phyloP scores from a whole-genome alignment of 2,329 filamentous ascomycete species.

The Sporothrix phasma region DNA sequence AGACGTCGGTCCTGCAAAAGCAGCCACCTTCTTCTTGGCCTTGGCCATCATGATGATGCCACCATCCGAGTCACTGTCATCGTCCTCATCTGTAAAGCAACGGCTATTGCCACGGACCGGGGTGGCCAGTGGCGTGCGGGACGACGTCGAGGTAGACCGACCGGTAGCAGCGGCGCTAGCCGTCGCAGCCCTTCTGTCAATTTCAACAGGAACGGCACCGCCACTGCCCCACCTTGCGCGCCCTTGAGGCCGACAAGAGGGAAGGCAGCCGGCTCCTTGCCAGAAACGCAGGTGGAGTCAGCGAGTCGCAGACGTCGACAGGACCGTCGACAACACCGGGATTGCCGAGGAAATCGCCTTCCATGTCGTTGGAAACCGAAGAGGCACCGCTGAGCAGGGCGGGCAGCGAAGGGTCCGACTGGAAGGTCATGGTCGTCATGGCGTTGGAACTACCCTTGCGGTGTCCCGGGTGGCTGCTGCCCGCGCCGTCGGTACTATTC shows the following conservation, averaged over 20 bases:
- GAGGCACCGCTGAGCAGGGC: constrained; percentile 54
- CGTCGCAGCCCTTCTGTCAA: constrained; percentile 13
- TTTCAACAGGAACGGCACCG: constrained; percentile 23
- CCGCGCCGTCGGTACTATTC: not conserved
- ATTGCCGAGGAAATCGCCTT: constrained; percentile 47
- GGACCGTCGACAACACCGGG: constrained; percentile 35
- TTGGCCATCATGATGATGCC: constrained; percentile 45
- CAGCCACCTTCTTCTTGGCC: constrained; percentile 31
- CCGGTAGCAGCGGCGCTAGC: not conserved
- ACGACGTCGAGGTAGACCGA: not conserved
- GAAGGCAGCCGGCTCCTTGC: constrained; percentile 39
- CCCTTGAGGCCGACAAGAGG: constrained; percentile 33
- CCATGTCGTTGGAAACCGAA: constrained; percentile 53
- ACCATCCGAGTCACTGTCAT: constrained; percentile 46
- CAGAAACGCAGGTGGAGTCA: constrained; percentile 42
- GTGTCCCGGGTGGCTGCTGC: not conserved
- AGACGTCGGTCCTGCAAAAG: constrained; percentile 17
- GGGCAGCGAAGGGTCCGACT: constrained; percentile 54
- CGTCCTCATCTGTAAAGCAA: constrained; percentile 28
- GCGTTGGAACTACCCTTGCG: constrained; percentile 35
- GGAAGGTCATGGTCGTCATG: constrained; percentile 42
- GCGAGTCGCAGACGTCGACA: constrained; percentile 42
- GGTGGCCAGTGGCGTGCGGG: not conserved
- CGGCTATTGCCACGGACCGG: constrained; percentile 14
- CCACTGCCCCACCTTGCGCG: constrained; percentile 17